A percentile compares a stretch with the other conserved stretches of the same genome.
Evolutionary conservation across 139 green algal genomes (phyloP).

Genomic region (Chlorella sp.): DNA sequence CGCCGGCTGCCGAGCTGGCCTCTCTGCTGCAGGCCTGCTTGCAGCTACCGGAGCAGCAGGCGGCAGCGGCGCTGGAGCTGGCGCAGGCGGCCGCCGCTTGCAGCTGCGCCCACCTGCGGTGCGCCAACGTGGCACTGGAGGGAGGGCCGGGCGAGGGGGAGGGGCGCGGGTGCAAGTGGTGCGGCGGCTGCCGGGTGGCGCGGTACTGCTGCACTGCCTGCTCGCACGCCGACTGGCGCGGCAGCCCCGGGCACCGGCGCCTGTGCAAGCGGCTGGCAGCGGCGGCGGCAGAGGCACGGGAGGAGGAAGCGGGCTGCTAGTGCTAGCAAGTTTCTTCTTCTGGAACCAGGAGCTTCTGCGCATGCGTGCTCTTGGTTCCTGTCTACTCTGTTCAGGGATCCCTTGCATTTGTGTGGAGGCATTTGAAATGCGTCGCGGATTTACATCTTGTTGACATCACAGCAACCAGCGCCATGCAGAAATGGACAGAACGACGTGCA

Average conservation of each 20-base stretch:
- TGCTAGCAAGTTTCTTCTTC: no score
- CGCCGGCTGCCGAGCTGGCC: background rate
- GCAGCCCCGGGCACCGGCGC: background rate
- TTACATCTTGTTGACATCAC: no score
- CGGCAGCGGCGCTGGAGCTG: background rate
- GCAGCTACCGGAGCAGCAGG: background rate
- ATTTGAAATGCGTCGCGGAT: no score
- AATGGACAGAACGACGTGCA: no score
- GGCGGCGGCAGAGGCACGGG: no score
- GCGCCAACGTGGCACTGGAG: background rate
- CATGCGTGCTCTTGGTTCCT: no score
- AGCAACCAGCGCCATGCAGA: no score
- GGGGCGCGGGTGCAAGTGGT: background rate
- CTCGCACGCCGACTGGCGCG: background rate
- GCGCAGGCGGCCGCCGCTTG: background rate
- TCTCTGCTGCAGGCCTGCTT: background rate
- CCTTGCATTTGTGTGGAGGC: no score
- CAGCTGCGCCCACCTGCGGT: constrained; percentile 9
- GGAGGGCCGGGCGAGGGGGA: background rate
- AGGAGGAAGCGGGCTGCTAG: background rate
- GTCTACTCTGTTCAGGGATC: no score
- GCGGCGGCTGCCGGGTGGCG: background rate
- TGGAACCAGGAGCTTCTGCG: no score
- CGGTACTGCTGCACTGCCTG: background rate
- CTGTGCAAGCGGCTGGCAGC: background rate